Percentiles rank a stretch among this genome's conserved stretches.
These are phyloP conservation scores for Schizophyllum amplum DNA, from an alignment of 1,284 basidiomycete genomes.

Conservation along the genomic window DNA sequence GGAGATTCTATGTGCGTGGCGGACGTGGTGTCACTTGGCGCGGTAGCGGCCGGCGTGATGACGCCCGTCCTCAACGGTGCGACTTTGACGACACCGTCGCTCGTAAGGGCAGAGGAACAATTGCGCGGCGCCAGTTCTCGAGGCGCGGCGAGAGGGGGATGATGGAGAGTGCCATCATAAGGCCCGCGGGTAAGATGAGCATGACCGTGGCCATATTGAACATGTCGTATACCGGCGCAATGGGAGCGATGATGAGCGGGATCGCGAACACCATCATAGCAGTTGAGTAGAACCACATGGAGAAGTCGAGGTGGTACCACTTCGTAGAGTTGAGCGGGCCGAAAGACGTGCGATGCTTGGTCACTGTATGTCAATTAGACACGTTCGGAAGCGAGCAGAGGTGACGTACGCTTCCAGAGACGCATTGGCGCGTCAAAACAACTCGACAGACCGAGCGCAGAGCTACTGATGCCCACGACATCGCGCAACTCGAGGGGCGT, in stretches of 20 bases:
- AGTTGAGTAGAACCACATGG: constrained; percentile 23
- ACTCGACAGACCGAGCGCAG: constrained; percentile 21
- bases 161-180: constrained; percentile 20
- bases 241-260: constrained; percentile 20
- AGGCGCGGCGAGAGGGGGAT: constrained; percentile 8
- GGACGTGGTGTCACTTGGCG: neutral
- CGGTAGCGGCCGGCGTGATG: neutral
- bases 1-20: neutral
- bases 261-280: constrained; percentile 21
- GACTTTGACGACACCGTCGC: neutral
- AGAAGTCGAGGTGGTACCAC: constrained; percentile 25
- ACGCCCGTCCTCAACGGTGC: neutral
- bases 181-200: constrained; percentile 20
- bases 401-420: constrained; percentile 19
- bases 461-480: constrained; percentile 21
- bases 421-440: constrained; percentile 24
- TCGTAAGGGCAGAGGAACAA: neutral
- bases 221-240: constrained; percentile 19
- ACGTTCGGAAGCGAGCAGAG: neutral
- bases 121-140: neutral
- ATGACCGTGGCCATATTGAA: constrained; percentile 22
- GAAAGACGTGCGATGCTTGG: constrained; percentile 14
- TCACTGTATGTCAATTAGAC: constrained; percentile 11
- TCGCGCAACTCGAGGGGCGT: constrained; percentile 16
- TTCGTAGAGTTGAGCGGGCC: constrained; percentile 20